These are phyloP conservation scores for Cenchrus americanus DNA, from an alignment of 176 grass and related monocot species.

Conservation along the genomic window DNA sequence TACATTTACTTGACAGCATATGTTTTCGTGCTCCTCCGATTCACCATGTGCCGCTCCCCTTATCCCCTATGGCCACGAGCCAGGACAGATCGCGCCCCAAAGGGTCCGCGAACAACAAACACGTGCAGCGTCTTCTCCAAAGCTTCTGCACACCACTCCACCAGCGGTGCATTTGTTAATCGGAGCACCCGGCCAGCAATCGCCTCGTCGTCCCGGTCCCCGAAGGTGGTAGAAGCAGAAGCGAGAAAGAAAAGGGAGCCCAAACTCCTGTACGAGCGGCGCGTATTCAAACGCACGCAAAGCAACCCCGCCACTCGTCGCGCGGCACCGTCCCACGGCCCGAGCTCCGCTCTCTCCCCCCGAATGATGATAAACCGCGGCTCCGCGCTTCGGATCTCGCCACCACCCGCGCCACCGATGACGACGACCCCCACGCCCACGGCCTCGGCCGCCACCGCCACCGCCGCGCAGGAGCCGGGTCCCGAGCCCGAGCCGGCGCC, in stretches of 20 bases:
- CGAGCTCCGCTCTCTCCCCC: background rate
- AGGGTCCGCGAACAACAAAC: background rate
- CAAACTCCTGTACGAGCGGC: slow-evolving; percentile 21
- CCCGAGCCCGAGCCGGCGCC: background rate
- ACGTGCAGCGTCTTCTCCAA: background rate
- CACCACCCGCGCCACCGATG: background rate
- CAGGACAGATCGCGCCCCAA: background rate
- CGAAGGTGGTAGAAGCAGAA: background rate
- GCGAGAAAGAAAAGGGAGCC: background rate
- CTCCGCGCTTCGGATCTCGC: slow-evolving; percentile 49
- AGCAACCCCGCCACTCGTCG: slow-evolving; percentile 27
- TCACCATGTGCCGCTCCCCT: too few species aligned
- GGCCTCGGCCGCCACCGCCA: background rate
- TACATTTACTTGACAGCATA: too few species aligned
- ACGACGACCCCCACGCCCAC: background rate
- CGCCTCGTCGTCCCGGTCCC: background rate
- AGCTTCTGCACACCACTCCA: background rate
- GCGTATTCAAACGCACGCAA: slow-evolving; percentile 45
- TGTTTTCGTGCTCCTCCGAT: too few species aligned
- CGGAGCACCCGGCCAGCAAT: background rate
- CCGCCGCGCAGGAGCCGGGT: background rate
- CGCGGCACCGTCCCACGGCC: background rate
- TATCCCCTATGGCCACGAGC: background rate
- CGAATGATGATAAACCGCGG: slow-evolving; percentile 27
- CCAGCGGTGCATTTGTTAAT: background rate